Conservation (phyloP, 2,329 filamentous ascomycete species). For the Aureobasidium leucospermi region DNA sequence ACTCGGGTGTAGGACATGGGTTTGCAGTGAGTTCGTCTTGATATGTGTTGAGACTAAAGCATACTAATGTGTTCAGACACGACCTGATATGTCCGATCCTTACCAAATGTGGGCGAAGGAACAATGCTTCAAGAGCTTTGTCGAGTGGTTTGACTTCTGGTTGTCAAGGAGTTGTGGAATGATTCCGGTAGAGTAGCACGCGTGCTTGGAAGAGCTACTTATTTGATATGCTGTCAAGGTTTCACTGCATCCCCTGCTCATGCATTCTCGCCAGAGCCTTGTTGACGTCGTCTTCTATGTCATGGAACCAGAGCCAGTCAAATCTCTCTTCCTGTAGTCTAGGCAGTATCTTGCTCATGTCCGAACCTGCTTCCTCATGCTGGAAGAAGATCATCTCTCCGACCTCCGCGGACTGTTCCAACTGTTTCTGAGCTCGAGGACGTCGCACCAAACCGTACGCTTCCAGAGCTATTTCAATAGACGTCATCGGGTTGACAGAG, state of each 20-base stretch:
- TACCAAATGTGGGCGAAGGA: not conserved
- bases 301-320: not conserved
- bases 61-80: not conserved
- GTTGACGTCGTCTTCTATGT: not conserved
- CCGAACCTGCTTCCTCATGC: not conserved
- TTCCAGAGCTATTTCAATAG: not conserved
- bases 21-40: not conserved
- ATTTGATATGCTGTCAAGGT: too few species aligned
- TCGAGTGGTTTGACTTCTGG: not conserved
- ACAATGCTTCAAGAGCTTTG: not conserved
- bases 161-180: too few species aligned
- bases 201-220: too few species aligned
- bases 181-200: too few species aligned
- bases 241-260: not conserved
- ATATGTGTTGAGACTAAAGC: not conserved
- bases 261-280: conserved; percentile 2
- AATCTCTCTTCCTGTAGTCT: not conserved
- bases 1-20: not conserved
- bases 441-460: not conserved
- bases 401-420: not conserved
- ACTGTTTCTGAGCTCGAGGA: not conserved
- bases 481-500: not conserved
- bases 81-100: not conserved
- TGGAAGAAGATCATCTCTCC: not conserved
- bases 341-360: not conserved